Base-by-base conservation (phyloP, 169 alveolate species). In the Cryptosporidium ryanae region DNA sequence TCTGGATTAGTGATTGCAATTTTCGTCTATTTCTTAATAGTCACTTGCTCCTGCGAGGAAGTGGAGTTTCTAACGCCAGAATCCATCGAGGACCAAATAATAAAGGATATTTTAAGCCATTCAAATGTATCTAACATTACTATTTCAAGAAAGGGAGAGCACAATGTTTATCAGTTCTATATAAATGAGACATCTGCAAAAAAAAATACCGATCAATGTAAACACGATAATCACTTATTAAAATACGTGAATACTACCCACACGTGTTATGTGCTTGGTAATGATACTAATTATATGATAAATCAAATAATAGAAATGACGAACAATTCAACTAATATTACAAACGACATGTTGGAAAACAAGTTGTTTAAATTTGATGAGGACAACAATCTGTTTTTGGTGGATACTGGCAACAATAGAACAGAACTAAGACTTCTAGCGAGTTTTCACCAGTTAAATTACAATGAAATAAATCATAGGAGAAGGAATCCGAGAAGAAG, bases 231-330 rank as follows among this genome's bases (percentile, higher is more conserved):
- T n/a, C 23, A 27, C 52, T 50, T 65, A 17, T 64, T 68, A 49
- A 68, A 68, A 55, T 68, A 50, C 13, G 66, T 55, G 32, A 68
- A 68, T 52, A 49, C 49, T 23, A 68, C 83, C 2, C 83, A 68
- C 52, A 68, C 55, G 31, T 68, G 83, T 29, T 68, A 52, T 64
- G 23, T 68, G n/a, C 31, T 68, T 2, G 83, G 83, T 29, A 64
- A 52, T 31, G 59, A 68, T 50, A 68, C 43, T 27, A 68, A 31
- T 49, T 21, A 68, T 13, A 13, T 68, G 4, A 49, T 68, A 4
- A 49, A 68, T 49, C 54, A 49, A 21, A 15, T 68, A 29, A 50
- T 49, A n/a, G 31, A 46, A 18, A 27, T 68, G 13, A 50, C 43
- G 13, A 23, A 68, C 52, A 25, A 31, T 23, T 21, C 29, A 6